Conservation (phyloP, 1,139 yeast species). For the Chernovozyma aurita region DNA sequence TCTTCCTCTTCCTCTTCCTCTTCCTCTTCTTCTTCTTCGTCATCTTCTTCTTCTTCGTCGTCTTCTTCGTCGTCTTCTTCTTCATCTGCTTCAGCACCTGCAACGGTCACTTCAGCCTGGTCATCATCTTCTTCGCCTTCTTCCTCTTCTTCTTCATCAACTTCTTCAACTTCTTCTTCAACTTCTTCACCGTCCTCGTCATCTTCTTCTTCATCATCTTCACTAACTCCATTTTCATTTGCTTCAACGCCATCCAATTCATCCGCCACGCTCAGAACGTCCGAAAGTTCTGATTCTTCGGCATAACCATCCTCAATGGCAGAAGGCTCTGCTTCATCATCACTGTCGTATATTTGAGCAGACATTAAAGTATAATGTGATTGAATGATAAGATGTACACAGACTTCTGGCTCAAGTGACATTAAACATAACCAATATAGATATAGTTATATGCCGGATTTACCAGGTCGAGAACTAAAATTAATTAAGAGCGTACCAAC, state of each 20-base stretch:
- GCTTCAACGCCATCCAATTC: conserved; percentile 9
- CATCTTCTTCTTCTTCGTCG: conserved; percentile 20
- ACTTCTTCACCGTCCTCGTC: conserved; percentile 18
- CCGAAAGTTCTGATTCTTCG: conserved; percentile 7
- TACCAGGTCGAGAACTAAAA: too few relatives aligned
- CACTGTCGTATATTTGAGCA: conserved; percentile 13
- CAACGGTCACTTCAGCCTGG: conserved; percentile 3
- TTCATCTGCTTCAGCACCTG: conserved; percentile 9
- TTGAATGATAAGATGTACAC: too few relatives aligned
- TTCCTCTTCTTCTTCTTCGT: conserved; percentile 18
- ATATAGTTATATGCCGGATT: too few relatives aligned
- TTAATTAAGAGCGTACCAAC: too few relatives aligned
- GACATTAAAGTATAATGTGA: conserved; percentile 10
- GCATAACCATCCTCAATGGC: conserved; percentile 4
- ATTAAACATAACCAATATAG: too few relatives aligned
- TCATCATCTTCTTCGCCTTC: conserved; percentile 8
- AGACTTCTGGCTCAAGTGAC: too few relatives aligned
- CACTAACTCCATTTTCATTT: conserved; percentile 8
- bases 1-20: conserved; percentile 22
- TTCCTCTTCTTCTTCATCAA: conserved; percentile 10
- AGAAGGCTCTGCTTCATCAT: conserved; percentile 10
- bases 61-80: conserved; percentile 15
- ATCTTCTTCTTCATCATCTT: conserved; percentile 14
- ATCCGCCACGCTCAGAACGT: conserved; percentile 6
- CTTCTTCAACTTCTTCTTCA: conserved; percentile 18